These are phyloP conservation scores for Boletellus ananiceps DNA, from an alignment of 768 basidiomycete species.

Conservation along the genomic window DNA sequence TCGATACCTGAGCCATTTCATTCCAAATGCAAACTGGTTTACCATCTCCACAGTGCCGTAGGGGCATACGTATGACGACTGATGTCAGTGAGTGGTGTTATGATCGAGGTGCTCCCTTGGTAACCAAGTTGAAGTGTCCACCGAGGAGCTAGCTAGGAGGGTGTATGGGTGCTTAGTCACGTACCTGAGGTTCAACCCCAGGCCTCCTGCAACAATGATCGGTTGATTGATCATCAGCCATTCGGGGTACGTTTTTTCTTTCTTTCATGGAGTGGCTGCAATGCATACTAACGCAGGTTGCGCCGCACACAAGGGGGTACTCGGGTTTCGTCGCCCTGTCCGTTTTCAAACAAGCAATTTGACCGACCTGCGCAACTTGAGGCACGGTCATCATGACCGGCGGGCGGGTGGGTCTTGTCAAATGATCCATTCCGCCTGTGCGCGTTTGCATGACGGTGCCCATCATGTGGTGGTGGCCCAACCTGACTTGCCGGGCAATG, in stretches of 20 bases:
- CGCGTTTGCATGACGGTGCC: conserved; percentile 21
- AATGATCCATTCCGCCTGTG: background rate
- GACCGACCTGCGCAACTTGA: conserved; percentile 50
- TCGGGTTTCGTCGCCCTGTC: conserved; percentile 74
- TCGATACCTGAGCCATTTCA: conserved; percentile 66
- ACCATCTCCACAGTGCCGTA: background rate
- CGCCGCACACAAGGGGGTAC: conserved; percentile 30
- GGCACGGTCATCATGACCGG: conserved; percentile 40
- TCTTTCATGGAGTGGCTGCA: conserved; percentile 2
- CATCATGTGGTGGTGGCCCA: background rate
- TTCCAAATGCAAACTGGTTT: conserved; percentile 40
- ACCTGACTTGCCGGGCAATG: too few species aligned
- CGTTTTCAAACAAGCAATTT: conserved; percentile 49
- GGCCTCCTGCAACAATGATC: background rate
- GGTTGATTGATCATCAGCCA: background rate
- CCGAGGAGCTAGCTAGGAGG: conserved; percentile 71
- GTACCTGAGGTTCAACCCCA: conserved; percentile 60
- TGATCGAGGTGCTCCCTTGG: conserved; percentile 4
- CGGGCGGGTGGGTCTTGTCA: too few species aligned
- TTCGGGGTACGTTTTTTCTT: conserved; percentile 50
- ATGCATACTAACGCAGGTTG: background rate
- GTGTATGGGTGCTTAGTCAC: conserved; percentile 73
- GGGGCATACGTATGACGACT: background rate
- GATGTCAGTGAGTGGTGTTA: conserved; percentile 49
- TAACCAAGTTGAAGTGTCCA: conserved; percentile 22